Conservation (phyloP, 345 rosid genomes). For the Aethionema arabicum region DNA sequence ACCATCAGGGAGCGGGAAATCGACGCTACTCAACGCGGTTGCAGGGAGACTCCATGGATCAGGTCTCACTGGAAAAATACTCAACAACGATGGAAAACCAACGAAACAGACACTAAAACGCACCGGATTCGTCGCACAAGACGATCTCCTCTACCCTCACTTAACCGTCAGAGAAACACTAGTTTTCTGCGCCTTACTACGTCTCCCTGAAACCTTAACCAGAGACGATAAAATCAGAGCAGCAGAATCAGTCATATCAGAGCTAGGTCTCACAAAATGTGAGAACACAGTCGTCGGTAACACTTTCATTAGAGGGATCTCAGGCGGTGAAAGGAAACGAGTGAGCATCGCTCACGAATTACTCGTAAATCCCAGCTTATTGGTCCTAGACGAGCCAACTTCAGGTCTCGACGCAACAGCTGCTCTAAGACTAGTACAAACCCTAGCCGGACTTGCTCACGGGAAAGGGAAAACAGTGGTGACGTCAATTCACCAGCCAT, state of each 20-base stretch:
- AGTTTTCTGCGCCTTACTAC: slow-evolving; percentile 68
- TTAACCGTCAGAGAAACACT: slow-evolving; percentile 90
- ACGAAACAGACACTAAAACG: slow-evolving; percentile 52
- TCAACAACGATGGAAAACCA: slow-evolving; percentile 53
- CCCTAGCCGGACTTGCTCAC: slow-evolving; percentile 53
- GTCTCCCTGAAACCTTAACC: slow-evolving; percentile 52
- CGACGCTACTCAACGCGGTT: slow-evolving; percentile 73
- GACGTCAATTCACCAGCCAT: slow-evolving; percentile 90
- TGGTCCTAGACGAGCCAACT: slow-evolving; percentile 88
- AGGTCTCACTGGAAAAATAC: slow-evolving; percentile 62
- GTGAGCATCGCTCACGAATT: slow-evolving; percentile 93
- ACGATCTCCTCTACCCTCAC: slow-evolving; percentile 92
- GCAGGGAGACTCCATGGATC: slow-evolving; percentile 67
- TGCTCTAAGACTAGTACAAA: slow-evolving; percentile 64
- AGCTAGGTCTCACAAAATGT: slow-evolving; percentile 75
- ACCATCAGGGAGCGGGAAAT: slow-evolving; percentile 96
- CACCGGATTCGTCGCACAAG: slow-evolving; percentile 90
- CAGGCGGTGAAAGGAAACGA: slow-evolving; percentile 93
- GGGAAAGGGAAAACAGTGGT: slow-evolving; percentile 71
- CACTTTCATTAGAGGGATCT: slow-evolving; percentile 77
- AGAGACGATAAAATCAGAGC: slow-evolving; percentile 51
- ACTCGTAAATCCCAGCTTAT: slow-evolving; percentile 76
- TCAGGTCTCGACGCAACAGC: slow-evolving; percentile 95
- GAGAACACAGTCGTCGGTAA: slow-evolving; percentile 85
- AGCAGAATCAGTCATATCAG: slow-evolving; percentile 66